Base-by-base conservation (phyloP, 2,329 filamentous ascomycete genomes). In the Ophiosphaerella korrae region DNA sequence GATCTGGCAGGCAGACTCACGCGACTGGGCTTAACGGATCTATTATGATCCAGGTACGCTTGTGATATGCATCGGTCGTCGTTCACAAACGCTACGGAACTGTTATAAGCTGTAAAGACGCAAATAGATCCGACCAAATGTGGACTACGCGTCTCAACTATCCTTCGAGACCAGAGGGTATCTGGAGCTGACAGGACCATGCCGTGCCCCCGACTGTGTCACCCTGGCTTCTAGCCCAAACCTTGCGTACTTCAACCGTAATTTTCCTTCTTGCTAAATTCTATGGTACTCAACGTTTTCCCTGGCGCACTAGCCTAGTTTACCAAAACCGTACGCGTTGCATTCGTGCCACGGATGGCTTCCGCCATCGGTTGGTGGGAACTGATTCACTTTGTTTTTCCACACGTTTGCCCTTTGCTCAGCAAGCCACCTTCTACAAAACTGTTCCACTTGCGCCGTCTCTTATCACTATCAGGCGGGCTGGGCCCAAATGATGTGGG, bases 51-150 rank as follows among this genome's bases (percentile, higher is more conserved):
- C 39, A 43, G 46, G 56, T 55, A 58, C 36, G 47, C 59, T 37
- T 61, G 53, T 42, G 50, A 50, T 43, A 48, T 42, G 47, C 45
- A 48, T 33, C 47, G 47, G 50, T 50, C 31, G 32, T 32, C 35
- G 40, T 37, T 33, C 41, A 54, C 31, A 47, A 44, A 40, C 52
- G 49, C 47, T 40, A 47, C 51, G 45, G 31, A 44, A 39, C 33
- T 45, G 14, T n/a, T 50, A 53, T 51, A 48, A 58, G 52, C 56
- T 60, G 51, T 43, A 42, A 13, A 39, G 18, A 48, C 45, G 47
- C 33, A 23, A 42, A 49, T 34, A 38, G 34, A n/a, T 34, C 45
- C 42, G 29, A 45, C 37, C 18, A 36, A 36, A 21, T 21, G 12
- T 43, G 16, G 34, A 40, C 14, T 41, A 37, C 36, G 41, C 29